phyloP scores from a whole-genome alignment of 345 rosid genomes.

The Excoecaria agallocha region DNA sequence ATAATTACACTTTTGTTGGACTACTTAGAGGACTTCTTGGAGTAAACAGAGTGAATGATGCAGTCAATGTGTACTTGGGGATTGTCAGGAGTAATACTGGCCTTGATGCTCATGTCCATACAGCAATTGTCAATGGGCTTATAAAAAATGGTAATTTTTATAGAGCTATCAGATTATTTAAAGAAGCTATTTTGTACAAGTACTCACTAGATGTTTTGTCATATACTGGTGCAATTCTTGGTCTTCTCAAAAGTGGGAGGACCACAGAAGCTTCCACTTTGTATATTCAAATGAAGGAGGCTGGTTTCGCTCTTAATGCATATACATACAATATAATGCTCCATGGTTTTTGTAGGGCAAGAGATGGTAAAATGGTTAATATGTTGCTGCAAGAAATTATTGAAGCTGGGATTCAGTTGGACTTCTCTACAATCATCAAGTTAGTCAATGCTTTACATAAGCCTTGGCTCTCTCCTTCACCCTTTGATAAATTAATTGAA shows the following conservation, averaged over 20 bases:
- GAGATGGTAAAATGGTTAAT: slow-evolving; percentile 46
- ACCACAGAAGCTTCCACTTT: slow-evolving; percentile 47
- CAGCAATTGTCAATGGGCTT: slow-evolving; percentile 50
- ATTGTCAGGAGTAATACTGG: slow-evolving; percentile 22
- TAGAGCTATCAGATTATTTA: slow-evolving; percentile 48
- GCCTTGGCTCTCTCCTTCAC: slow-evolving; percentile 20
- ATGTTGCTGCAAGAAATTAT: slow-evolving; percentile 47
- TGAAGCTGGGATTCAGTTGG: slow-evolving; percentile 42
- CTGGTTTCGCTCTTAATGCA: slow-evolving; percentile 44
- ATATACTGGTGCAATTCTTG: slow-evolving; percentile 57
- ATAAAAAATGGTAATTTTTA: slow-evolving; percentile 42
- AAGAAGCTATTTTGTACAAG: slow-evolving; percentile 39
- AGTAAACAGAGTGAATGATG: slow-evolving; percentile 34
- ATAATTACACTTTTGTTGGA: slow-evolving; percentile 55
- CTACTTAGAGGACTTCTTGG: slow-evolving; percentile 52
- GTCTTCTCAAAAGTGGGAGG: slow-evolving; percentile 55
- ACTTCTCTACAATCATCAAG: slow-evolving; percentile 28
- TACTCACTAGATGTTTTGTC: slow-evolving; percentile 57
- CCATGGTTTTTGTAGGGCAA: slow-evolving; percentile 43
- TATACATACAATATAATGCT: slow-evolving; percentile 43
- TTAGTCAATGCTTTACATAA: slow-evolving; percentile 32
- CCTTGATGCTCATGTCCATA: slow-evolving; percentile 69
- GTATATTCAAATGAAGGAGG: slow-evolving; percentile 49
- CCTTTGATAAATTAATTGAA: slow-evolving; percentile 31
- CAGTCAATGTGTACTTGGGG: slow-evolving; percentile 50